Evolutionary conservation across 352 stramenopile genomes (phyloP), one percentile per base, ranked within the genome.

Genomic region (Phytophthora citricola): DNA sequence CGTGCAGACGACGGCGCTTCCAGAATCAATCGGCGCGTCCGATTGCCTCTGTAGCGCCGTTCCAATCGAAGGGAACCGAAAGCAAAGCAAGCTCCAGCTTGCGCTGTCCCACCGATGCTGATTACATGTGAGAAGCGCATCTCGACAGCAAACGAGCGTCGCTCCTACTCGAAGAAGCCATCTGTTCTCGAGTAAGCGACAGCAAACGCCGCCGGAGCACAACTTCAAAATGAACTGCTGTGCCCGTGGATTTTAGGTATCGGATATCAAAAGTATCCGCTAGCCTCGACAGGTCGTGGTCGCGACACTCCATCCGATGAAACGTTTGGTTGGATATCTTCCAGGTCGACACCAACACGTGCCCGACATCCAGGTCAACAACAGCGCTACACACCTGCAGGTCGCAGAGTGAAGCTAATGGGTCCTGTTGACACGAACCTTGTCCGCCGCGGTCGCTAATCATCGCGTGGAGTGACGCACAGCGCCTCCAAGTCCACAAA

Each of bases 271-370:
- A 66, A 71, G 49, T 67, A 67, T 71, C 57, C 63, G 43, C 55
- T 65, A 34, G 38, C 24, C 61, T 70, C 62, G 46, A 70, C 62
- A 59, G 54, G 62, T 70, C 62, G 54, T 41, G 59, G 62, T 65
- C 62, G 62, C 45, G 54, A 70, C 62, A 69, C 49, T 57, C 61
- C 36, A 24, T 45, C 40, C 38, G 38, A 41, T 26, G 38, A 31
- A 63, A 63, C 52, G 51, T 17, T 46, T 51, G 45, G n/a, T 58
- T 65, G 40, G 57, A 65, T 58, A 58, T 58, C 31, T 63, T 24
- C 39, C 38, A 53, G 32, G 62, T 53, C 62, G 62, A 65, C 62
- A 44, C 29, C 54, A 59, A 48, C 53, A 63, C n/a, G n/a, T 69
- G 61, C 53, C 38, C 1, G 45, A 49, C 9, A 52, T 44, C 6